Percentiles rank a stretch among this genome's conserved stretches.
phyloP scores from a whole-genome alignment of 2,329 filamentous ascomycete species.

The Ophiocordyceps robertsii region DNA sequence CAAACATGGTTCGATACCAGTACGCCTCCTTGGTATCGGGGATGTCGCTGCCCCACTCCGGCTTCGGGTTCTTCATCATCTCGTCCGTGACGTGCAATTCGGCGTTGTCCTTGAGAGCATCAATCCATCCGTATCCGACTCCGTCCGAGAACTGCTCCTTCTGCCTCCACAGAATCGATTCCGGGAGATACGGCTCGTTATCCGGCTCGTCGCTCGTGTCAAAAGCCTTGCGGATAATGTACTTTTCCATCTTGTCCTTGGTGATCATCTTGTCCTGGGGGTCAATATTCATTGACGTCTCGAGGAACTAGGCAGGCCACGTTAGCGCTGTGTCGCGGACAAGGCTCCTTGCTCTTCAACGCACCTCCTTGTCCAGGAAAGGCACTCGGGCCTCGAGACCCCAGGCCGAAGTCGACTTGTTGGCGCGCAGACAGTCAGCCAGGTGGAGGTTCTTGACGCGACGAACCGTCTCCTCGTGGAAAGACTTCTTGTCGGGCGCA shows the following conservation, averaged over 20 bases:
- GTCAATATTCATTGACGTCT: constrained; percentile 86
- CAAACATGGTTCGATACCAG: constrained; percentile 98
- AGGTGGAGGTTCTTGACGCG: constrained; percentile 94
- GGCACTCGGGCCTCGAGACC: constrained; percentile 95
- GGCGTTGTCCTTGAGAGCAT: constrained; percentile 88
- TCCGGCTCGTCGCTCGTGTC: constrained; percentile 81
- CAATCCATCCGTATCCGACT: constrained; percentile 98
- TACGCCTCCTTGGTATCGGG: constrained; percentile 97
- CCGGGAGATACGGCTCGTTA: constrained; percentile 76
- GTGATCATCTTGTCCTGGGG: constrained; percentile 94
- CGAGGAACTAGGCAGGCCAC: constrained; percentile 55
- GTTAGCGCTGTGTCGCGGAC: constrained; percentile 1
- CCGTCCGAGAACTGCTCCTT: constrained; percentile 99
- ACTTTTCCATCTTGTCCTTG: constrained; percentile 83
- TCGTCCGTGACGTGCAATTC: constrained; percentile 85
- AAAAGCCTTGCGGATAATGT: constrained; percentile 95
- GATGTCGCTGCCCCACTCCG: constrained; percentile 85
- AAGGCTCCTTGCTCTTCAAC: constrained; percentile 6
- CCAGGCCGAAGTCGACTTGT: constrained; percentile 98
- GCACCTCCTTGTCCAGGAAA: constrained; percentile 83
- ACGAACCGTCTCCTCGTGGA: constrained; percentile 89
- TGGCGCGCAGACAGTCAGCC: constrained; percentile 91
- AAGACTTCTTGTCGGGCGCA: constrained; percentile 78
- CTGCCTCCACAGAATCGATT: constrained; percentile 93
- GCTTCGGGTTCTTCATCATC: constrained; percentile 97